Base-by-base conservation (phyloP, 2,329 filamentous ascomycete species). In the Calonectria multiphialidica region DNA sequence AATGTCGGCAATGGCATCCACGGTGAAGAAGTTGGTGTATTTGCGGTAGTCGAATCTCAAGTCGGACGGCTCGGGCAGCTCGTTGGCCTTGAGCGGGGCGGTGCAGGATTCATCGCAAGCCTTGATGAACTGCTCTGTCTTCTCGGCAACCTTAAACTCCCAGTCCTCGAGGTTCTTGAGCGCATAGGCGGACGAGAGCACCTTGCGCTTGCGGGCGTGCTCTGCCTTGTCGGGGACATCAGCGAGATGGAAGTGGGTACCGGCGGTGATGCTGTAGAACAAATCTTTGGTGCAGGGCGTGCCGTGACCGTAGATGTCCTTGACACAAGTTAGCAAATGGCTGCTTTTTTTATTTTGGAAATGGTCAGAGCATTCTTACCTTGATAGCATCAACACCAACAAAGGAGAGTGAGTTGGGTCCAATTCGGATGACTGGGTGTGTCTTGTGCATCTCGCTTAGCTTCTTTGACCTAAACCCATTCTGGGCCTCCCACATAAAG, bases 1-100 rank as follows among this genome's bases (percentile, higher is more conserved):
- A 77, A 91, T 90, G 68, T 90, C 87, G 21, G 87, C 88, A 64
- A 90, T 90, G 3, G 88, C 88, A 66, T 91, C 88, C 16, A 90
- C 81, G 0, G 87, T 88, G 78, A 90, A 90, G 81, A 88, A 89
- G 78, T 90, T 90, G 28, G 84, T 86, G 18, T 71, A 90, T 5
- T 82, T 81, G 7, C 88, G 85, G 66, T 87, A 88, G 75, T 90
- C 87, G n/a, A 90, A 81, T 0, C 82, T 87, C n/a, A 88, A 66
- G 64, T 89, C 87, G 25, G 81, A 77, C 0, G 81, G 73, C 7
- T 77, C 73, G 0, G 82, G 82, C 6, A 62, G 59, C 15, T 75
- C 73, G 1, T 71, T 74, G 10, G 81, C 73, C 7, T 81, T 78
- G 8, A 84, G 78, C 0, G 86, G 83, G 0, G 75, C 71, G 6